A percentile compares a stretch with the other conserved stretches of the same genome.
These are phyloP conservation scores for Naganishia friedmannii DNA, from an alignment of 768 basidiomycete genomes.

Conservation along the genomic window DNA sequence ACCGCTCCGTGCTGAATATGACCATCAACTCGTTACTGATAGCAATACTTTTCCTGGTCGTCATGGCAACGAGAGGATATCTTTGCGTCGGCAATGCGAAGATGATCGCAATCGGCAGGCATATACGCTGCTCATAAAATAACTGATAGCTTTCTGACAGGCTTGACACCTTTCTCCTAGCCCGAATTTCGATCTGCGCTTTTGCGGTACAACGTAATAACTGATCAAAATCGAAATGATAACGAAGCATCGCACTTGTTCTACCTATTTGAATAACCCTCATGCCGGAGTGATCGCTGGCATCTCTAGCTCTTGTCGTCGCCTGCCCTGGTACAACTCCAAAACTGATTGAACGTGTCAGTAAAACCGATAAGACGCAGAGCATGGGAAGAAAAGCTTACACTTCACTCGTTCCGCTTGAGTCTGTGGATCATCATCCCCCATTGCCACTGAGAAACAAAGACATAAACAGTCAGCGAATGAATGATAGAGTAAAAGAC, in stretches of 20 bases:
- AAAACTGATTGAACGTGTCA: background rate
- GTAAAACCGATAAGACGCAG: too few relatives aligned
- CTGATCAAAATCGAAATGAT: background rate
- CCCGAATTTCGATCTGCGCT: background rate
- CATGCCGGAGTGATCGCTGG: background rate
- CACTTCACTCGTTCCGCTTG: conserved; percentile 15
- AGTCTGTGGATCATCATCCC: background rate
- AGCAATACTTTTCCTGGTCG: too few relatives aligned
- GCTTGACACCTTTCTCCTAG: background rate
- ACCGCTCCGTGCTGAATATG: too few relatives aligned
- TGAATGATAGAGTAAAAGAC: too few relatives aligned
- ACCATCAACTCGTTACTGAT: too few relatives aligned
- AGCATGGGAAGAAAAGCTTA: background rate
- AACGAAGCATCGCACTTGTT: background rate
- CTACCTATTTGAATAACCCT: background rate
- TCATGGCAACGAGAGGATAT: too few relatives aligned
- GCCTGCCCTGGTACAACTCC: background rate
- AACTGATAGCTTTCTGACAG: too few relatives aligned
- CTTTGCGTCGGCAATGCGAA: too few relatives aligned
- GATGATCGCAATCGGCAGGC: too few relatives aligned
- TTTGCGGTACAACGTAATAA: background rate
- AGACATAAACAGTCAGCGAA: background rate
- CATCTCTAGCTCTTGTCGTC: conserved; percentile 9
- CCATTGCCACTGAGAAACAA: conserved; percentile 4
- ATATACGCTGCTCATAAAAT: too few relatives aligned